Percentiles rank a stretch among this genome's conserved stretches.
phyloP scores from a whole-genome alignment of 176 grass and related monocot genomes.

The Panicum miliaceum region DNA sequence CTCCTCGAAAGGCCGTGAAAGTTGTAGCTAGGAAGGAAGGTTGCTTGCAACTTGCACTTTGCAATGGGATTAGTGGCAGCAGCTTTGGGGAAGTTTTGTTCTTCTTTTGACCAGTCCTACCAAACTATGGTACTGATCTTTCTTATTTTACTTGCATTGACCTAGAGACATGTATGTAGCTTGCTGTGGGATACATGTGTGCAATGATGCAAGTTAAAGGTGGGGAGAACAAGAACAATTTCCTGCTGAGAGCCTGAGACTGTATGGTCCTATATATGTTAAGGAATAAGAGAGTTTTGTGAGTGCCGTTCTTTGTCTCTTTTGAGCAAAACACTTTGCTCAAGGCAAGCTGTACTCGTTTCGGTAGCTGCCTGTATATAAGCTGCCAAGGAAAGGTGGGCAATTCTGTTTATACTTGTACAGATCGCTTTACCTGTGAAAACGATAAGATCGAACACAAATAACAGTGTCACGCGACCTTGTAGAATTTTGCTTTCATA shows the following conservation, averaged over 20 bases:
- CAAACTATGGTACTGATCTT: conserved; percentile 17
- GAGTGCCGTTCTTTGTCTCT: neutral
- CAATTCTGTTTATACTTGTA: neutral
- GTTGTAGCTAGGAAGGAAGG: neutral
- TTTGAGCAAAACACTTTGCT: neutral
- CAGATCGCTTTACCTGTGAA: neutral
- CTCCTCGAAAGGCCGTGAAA: conserved; percentile 10
- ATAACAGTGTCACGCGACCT: neutral
- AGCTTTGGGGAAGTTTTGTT: conserved; percentile 29
- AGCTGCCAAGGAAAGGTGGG: neutral
- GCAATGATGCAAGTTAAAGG: conserved; percentile 4
- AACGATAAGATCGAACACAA: neutral
- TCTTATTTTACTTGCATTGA: conserved; percentile 41
- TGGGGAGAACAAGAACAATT: conserved; percentile 3
- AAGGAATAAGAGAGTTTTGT: neutral
- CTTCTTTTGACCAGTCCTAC: conserved; percentile 44
- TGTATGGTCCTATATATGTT: conserved; percentile 5
- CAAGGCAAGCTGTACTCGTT: neutral
- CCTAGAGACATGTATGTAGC: neutral
- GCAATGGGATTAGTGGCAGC: conserved; percentile 31
- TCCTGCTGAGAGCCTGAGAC: neutral
- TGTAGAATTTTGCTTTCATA: conserved; percentile 3
- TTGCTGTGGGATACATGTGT: conserved; percentile 19
- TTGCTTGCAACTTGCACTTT: conserved; percentile 39
- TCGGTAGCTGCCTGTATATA: neutral